Percentiles rank a stretch among this genome's conserved stretches.
Evolutionary conservation across 2,329 filamentous ascomycete species (phyloP).

Genomic region (Phialophora expanda): DNA sequence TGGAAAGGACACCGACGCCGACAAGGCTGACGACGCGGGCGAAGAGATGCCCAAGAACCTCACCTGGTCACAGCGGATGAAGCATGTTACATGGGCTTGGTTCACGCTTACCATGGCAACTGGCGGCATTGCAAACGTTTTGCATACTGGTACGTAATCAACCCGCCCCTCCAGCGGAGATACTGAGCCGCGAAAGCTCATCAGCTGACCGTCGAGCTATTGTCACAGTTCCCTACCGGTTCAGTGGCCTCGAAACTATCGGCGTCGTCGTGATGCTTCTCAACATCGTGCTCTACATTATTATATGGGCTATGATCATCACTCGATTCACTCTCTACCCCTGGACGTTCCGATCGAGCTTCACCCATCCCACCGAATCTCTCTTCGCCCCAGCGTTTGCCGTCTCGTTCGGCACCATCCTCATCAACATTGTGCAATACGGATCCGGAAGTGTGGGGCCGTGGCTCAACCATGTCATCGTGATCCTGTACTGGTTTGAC

Average conservation of each 20-base stretch:
- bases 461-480: conserved; percentile 67
- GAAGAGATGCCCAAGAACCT: conserved; percentile 43
- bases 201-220: background rate
- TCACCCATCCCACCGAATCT: conserved; percentile 77
- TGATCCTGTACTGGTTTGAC: conserved; percentile 76
- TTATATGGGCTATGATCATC: conserved; percentile 67
- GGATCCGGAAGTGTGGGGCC: conserved; percentile 65
- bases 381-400: conserved; percentile 74
- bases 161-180: background rate
- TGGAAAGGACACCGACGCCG: conserved; percentile 2
- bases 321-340: conserved; percentile 72
- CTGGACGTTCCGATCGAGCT: conserved; percentile 71
- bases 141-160: conserved; percentile 57
- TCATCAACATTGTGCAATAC: conserved; percentile 80
- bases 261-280: conserved; percentile 67
- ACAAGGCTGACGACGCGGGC: conserved; percentile 24
- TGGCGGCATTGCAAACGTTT: conserved; percentile 64
- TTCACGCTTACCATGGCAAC: conserved; percentile 73
- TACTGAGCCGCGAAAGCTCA: background rate
- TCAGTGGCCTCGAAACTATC: conserved; percentile 63
- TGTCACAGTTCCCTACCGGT: conserved; percentile 56
- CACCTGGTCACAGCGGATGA: conserved; percentile 60
- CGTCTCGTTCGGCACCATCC: conserved; percentile 74
- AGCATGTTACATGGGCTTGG: conserved; percentile 76
- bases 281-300: conserved; percentile 67